Percentiles rank a stretch among this genome's conserved stretches.
Conservation (phyloP, 192 early-diverging fungal species). For the Jimgerdemannia lactiflua region DNA sequence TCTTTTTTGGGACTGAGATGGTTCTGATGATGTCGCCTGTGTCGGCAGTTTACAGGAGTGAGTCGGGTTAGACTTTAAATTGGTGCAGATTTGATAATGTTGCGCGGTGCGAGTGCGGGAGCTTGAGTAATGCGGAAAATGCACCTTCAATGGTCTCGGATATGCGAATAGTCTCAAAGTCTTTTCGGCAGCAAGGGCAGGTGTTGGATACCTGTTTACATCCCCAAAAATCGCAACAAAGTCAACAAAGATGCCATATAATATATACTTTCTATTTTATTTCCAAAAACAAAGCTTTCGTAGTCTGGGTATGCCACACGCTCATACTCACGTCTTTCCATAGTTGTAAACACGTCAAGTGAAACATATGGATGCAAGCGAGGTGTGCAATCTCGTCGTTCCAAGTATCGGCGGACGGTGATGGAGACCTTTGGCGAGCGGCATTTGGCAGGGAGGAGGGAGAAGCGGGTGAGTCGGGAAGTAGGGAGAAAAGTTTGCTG, state of each 20-base stretch:
- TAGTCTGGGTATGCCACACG: too few relatives aligned
- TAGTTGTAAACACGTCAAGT: neutral
- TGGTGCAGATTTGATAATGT: too few relatives aligned
- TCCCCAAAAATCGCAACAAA: neutral
- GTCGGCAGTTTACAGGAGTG: too few relatives aligned
- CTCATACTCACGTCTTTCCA: constrained; percentile 2
- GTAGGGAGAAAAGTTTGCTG: neutral
- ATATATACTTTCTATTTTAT: too few relatives aligned
- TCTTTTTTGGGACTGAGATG: neutral
- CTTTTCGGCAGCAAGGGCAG: constrained; percentile 3
- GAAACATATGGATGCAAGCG: neutral
- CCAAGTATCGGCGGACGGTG: neutral
- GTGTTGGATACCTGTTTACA: neutral
- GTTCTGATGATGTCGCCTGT: neutral
- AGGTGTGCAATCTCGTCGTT: constrained; percentile 3
- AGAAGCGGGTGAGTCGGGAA: neutral
- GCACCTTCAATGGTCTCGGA: constrained; percentile 1
- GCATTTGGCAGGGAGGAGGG: too few relatives aligned
- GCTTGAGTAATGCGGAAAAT: neutral
- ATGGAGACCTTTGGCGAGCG: neutral
- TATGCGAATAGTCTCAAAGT: neutral
- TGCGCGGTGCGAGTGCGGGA: too few relatives aligned
- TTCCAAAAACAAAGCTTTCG: too few relatives aligned
- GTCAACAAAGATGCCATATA: too few relatives aligned
- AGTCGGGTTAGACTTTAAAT: too few relatives aligned